Base-by-base conservation (phyloP, 78 protist genomes). In the Diacronema lutheri region DNA sequence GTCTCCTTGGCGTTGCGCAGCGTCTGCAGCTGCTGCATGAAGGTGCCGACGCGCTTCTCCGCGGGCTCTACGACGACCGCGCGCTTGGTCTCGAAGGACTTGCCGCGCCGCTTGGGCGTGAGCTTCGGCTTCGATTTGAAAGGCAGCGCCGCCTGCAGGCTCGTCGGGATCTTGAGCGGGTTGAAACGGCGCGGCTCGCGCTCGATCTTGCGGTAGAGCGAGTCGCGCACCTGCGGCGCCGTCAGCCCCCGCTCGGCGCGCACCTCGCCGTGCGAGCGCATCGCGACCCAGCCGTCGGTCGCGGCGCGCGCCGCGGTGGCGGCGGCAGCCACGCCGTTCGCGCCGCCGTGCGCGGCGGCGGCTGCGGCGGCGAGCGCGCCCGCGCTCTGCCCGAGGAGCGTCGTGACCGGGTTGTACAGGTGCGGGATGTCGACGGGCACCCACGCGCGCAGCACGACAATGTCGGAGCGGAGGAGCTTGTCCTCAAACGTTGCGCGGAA, bases 401-500 rank as follows among this genome's bases (percentile, higher is more conserved):
- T 41, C 44, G 95, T 86, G n/a, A 98, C 94, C 16, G 99, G 99
- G 64, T 94, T 94, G 96, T 97, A 97, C 88, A 89, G 89, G 55
- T 86, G 86, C 31, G 64, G 65, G 35, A 96, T 93, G 12, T 83
- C 40, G 31, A 98, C 97, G 1, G 96, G 95, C 25, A 89, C 92
- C 99, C 99, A 98, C 21, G 99, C 80, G 38, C 96, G 73, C 26
- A 97, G 84, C 76, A 96, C 94, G 65, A 98, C 92, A 56, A 98
- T 95, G 90, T 98, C 99, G 62, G 88, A 55, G 21, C 29, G 40
- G 14, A 93, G 87, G 26, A 98, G 29, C 86, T 92, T 94, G 91
- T 97, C 99, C 85, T 98, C 99, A 56, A 98, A 98, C 26, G 98
- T 96, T 11, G 98, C 99, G 5, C 99, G 90, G 95, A 94, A 96